Conservation (phyloP, 140 eudicot genomes). For the Cichorium intybus region DNA sequence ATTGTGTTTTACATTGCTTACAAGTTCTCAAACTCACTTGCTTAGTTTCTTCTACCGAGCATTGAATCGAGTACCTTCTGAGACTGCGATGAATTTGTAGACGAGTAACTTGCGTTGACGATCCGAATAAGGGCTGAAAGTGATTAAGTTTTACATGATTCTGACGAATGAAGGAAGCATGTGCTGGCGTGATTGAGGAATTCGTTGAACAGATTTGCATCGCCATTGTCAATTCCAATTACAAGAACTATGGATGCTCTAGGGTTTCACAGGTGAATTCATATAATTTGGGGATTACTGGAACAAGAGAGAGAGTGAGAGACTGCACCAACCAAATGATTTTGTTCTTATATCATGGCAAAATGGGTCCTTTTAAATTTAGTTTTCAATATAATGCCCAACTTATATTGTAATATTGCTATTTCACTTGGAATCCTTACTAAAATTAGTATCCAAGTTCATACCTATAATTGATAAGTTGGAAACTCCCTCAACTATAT, state of each 20-base stretch:
- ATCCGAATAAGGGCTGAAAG: constrained; percentile 6
- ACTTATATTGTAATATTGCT: background rate
- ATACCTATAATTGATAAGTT: background rate
- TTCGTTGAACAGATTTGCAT: constrained; percentile 26
- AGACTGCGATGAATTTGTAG: background rate
- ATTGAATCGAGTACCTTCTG: constrained; percentile 35
- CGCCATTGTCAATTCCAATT: constrained; percentile 28
- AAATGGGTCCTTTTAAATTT: background rate
- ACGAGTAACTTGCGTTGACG: constrained; percentile 9
- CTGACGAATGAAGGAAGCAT: constrained; percentile 3
- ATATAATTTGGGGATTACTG: constrained; percentile 20
- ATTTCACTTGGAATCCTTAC: background rate
- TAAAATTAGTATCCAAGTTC: background rate
- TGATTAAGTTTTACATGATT: background rate
- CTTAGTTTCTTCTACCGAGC: constrained; percentile 46
- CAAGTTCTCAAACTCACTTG: constrained; percentile 51
- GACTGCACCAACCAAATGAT: background rate
- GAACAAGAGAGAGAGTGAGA: no score
- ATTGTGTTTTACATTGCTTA: constrained; percentile 85
- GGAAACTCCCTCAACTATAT: background rate
- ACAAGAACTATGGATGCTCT: background rate
- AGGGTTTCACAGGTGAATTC: constrained; percentile 21
- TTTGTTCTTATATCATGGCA: background rate
- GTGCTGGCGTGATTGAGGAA: constrained; percentile 14
- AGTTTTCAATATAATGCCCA: background rate